Conservation (phyloP, 1,284 basidiomycete species). For the Sparassis latifolia region DNA sequence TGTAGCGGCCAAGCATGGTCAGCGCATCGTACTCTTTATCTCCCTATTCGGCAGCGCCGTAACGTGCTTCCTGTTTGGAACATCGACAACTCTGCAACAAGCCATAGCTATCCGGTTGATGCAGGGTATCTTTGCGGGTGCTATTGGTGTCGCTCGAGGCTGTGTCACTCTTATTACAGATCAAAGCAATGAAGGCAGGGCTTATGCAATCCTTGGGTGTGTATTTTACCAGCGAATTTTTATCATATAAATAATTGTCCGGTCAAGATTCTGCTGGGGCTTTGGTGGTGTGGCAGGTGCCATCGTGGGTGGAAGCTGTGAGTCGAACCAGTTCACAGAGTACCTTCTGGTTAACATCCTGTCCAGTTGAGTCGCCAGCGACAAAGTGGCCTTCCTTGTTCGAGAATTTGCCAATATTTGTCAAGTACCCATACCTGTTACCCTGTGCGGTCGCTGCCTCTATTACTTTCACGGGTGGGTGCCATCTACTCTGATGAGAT, state of each 20-base stretch:
- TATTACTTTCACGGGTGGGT: slow-evolving; percentile 64
- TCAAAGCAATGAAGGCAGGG: slow-evolving; percentile 85
- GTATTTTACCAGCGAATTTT: slow-evolving; percentile 6
- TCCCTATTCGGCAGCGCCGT: slow-evolving; percentile 81
- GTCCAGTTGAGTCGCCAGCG: slow-evolving; percentile 75
- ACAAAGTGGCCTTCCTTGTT: slow-evolving; percentile 81
- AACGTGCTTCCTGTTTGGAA: slow-evolving; percentile 82
- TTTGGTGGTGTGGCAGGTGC: slow-evolving; percentile 90
- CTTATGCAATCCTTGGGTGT: slow-evolving; percentile 89
- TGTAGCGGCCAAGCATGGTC: slow-evolving; percentile 87
- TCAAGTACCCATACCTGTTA: slow-evolving; percentile 85
- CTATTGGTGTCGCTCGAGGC: slow-evolving; percentile 88
- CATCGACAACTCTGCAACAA: slow-evolving; percentile 72
- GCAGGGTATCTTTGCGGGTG: slow-evolving; percentile 94
- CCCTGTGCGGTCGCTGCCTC: slow-evolving; percentile 79
- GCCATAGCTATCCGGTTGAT: slow-evolving; percentile 86
- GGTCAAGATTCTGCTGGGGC: slow-evolving; percentile 79
- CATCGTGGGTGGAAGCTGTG: slow-evolving; percentile 81
- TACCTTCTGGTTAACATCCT: slow-evolving; percentile 1
- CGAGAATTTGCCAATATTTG: slow-evolving; percentile 60
- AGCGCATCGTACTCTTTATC: slow-evolving; percentile 78
- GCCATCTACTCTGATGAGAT: slow-evolving; percentile 1
- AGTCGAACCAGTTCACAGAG: slow-evolving; percentile 24
- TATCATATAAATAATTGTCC: background rate
- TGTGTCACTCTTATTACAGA: slow-evolving; percentile 88